Percentiles rank a stretch among this genome's conserved stretches.
These are phyloP conservation scores for Hsuehochloa calcarea DNA, from an alignment of 176 grass and related monocot genomes.

Conservation along the genomic window DNA sequence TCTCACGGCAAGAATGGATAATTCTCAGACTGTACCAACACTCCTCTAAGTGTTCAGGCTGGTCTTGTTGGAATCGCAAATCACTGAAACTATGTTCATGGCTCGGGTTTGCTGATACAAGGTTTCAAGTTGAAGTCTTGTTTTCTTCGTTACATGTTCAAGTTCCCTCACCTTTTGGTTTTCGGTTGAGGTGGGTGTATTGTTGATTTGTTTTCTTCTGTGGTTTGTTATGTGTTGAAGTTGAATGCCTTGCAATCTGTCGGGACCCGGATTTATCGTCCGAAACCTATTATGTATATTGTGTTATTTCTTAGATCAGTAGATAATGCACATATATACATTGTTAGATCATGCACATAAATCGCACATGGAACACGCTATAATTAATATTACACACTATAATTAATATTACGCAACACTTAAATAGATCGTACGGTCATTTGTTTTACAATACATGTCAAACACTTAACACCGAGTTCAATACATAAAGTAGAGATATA, in stretches of 20 bases:
- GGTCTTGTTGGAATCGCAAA: neutral
- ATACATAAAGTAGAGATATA: too few relatives aligned
- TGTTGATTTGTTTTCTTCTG: neutral
- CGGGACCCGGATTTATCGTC: too few relatives aligned
- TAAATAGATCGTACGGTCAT: too few relatives aligned
- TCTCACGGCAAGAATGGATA: slow-evolving; percentile 19
- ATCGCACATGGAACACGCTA: too few relatives aligned
- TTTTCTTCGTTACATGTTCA: neutral
- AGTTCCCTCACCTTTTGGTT: neutral
- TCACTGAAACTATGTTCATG: slow-evolving; percentile 10
- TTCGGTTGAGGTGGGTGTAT: neutral
- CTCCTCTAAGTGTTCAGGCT: slow-evolving; percentile 22
- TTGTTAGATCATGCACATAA: too few relatives aligned
- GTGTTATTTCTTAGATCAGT: too few relatives aligned
- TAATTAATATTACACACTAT: too few relatives aligned
- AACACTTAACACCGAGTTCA: too few relatives aligned
- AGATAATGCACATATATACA: too few relatives aligned
- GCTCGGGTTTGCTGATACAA: neutral
- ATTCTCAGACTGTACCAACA: slow-evolving; percentile 33
- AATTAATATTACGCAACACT: too few relatives aligned
- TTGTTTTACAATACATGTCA: too few relatives aligned
- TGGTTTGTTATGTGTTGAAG: neutral
- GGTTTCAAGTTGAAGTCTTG: neutral
- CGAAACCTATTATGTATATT: too few relatives aligned
- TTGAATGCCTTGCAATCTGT: neutral